A percentile compares a stretch with the other conserved stretches of the same genome.
Evolutionary conservation across 2,329 filamentous ascomycete species (phyloP).

Genomic region (Clonostachys chloroleuca): DNA sequence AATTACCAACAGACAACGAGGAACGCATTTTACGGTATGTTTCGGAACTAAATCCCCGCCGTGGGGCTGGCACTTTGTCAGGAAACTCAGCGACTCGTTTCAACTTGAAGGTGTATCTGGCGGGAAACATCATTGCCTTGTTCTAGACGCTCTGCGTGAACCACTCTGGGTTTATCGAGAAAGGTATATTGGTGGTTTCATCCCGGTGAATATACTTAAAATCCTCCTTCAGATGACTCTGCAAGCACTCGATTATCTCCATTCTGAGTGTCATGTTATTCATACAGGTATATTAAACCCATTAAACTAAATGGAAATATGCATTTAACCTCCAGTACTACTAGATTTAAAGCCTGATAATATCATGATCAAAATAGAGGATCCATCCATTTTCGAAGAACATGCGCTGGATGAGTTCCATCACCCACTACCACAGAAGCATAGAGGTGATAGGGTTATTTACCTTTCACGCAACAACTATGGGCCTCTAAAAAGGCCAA

Average conservation of each 20-base stretch:
- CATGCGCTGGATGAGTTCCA: conserved; percentile 10
- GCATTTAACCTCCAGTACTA: not conserved
- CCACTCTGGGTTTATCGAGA: conserved; percentile 14
- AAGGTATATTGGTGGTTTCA: conserved; percentile 9
- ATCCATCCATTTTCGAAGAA: conserved; percentile 6
- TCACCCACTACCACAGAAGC: conserved; percentile 12
- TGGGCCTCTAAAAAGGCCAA: conserved; percentile 6
- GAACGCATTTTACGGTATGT: conserved; percentile 8
- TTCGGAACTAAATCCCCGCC: conserved; percentile 2
- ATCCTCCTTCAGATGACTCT: conserved; percentile 12
- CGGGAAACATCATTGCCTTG: conserved; percentile 8
- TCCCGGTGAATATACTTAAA: conserved; percentile 10
- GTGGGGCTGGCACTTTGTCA: conserved; percentile 11
- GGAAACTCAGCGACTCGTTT: conserved; percentile 10
- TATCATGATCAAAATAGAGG: conserved; percentile 11
- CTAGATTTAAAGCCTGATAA: conserved; percentile 13
- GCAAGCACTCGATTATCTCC: conserved; percentile 13
- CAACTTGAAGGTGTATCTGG: not conserved
- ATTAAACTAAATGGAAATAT: not conserved
- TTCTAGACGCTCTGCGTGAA: conserved; percentile 12
- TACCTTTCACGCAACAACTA: conserved; percentile 14
- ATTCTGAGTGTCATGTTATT: conserved; percentile 11
- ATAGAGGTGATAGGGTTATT: conserved; percentile 6
- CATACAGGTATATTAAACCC: conserved; percentile 8
- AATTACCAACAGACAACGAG: conserved; percentile 6